Evolutionary conservation across 129 eudicot genomes (phyloP), one percentile per base, ranked within the genome.

Genomic region (Artemisia tridentata): DNA sequence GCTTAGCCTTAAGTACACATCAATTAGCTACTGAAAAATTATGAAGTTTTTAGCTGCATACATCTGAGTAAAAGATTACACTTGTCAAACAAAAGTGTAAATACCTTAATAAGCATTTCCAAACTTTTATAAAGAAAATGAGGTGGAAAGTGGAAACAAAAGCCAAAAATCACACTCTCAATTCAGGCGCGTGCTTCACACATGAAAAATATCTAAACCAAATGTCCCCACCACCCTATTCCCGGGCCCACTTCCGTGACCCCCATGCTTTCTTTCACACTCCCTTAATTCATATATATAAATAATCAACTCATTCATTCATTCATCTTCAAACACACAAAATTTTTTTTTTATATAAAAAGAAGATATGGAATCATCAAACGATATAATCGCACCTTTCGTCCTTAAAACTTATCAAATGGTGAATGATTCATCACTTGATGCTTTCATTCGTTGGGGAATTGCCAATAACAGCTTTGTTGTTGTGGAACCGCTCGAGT

Each of bases 351-450:
- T n/a, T n/a, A n/a, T n/a, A n/a, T n/a, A n/a, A n/a, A n/a, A n/a
- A n/a, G n/a, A n/a, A n/a, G n/a, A n/a, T n/a, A n/a, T 78, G 84
- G 91, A 77, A 34, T 66, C 53, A 9, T 7, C 45, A 38, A 38
- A 38, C 45, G 79, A 74, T 54, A 71, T 78, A 0, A 75, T 89
- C 23, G 86, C 96, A 8, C 95, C 91, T 31, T 90, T 90, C 67
- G 91, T 87, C 46, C 78, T 87, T 69, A 90, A 90, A 72, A 85
- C 97, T 0, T 90, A 90, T 48, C 86, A 90, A 73, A 87, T 90
- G 97, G 95, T 90, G 65, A 85, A 80, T 49, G 97, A 90, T 63
- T 78, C 86, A 0, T 15, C 83, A 1, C 68, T 88, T 2, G 80
- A 90, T 53, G 56, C 27, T 43, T 76, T 84, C 50, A 83, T 90